These are phyloP conservation scores for Neoboletus magnificus DNA, from an alignment of 768 basidiomycete species.

Conservation along the genomic window DNA sequence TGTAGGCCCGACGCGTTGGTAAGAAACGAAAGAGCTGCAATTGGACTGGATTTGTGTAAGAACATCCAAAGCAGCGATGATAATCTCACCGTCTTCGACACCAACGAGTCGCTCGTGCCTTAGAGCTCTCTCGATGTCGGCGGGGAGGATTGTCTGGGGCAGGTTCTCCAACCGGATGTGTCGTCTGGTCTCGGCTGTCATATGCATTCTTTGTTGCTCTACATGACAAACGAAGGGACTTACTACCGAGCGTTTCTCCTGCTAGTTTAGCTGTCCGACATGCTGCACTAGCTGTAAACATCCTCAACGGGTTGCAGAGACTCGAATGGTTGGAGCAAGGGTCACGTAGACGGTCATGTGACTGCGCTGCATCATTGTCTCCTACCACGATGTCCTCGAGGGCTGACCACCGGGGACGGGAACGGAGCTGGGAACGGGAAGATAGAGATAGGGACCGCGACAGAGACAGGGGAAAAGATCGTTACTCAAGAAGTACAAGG, in stretches of 20 bases:
- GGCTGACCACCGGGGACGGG: constrained; percentile 51
- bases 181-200: constrained; percentile 24
- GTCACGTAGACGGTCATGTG: constrained; percentile 28
- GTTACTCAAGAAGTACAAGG: constrained; percentile 39
- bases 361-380: constrained; percentile 25
- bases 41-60: constrained; percentile 41
- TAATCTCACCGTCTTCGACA: constrained; percentile 37
- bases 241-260: constrained; percentile 10
- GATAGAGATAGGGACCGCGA: constrained; percentile 27
- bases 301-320: no score
- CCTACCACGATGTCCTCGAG: constrained; percentile 55
- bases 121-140: constrained; percentile 51
- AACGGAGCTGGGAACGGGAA: constrained; percentile 60
- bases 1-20: constrained; percentile 56
- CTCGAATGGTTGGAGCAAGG: neutral
- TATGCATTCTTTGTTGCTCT: constrained; percentile 4
- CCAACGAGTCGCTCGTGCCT: constrained; percentile 42
- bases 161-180: constrained; percentile 51
- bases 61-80: neutral
- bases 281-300: constrained; percentile 22
- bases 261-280: constrained; percentile 12
- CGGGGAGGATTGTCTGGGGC: constrained; percentile 49
- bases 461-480: constrained; percentile 40
- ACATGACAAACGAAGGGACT: neutral
- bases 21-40: constrained; percentile 58